Base-by-base conservation (phyloP, 169 alveolate species). In the Plasmodium knowlesi region DNA sequence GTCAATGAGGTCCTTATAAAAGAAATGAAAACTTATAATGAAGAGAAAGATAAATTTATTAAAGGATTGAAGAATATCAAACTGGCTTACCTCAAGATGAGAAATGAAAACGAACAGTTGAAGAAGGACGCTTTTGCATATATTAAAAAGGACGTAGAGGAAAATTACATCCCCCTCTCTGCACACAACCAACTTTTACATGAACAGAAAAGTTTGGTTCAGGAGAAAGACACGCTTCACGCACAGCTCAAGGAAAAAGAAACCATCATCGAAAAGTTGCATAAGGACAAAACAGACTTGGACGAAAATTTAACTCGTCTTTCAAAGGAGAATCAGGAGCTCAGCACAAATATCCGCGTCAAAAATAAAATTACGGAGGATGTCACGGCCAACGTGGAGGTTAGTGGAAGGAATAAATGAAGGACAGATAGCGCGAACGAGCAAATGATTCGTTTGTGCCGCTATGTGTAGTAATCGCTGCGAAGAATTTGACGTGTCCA, bases 341-440 rank as follows among this genome's bases (percentile, higher is more conserved):
- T 89, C 43, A 79, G 46, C 50, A 89, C 94, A 32, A 89, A 79
- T 25, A 89, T 89, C 32, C 67, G 73, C 28, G 89, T 89, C 32
- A 89, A 89, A 57, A 79, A 67, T 28, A 89, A 89, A 30, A 89
- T 89, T 1, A 89, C 94, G 54, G 94, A 89, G 43, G 94, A 89
- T 41, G 46, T 79, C 2, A 61, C 70, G 39, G 34, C 72, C 41
- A 89, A 43, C 19, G 94, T 89, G 8, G 90, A 89, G 94, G 94
- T 89, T 12, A 78, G 71, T 4, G 12, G 30, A 10, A 6, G 37
- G 41, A 73, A 41, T 32, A 8, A 41, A 12, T 34, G 25, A 10
- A 41, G 16, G 37, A 43, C 9, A 46, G 70, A 54, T 34, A 34
- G n/a, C n/a, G n/a, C 71, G 25, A 32, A 37, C 71, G 22, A 41